Percentiles rank a stretch among this genome's conserved stretches.
These are phyloP conservation scores for Chlorella ohadii DNA, from an alignment of 139 green algal genomes.

Conservation along the genomic window DNA sequence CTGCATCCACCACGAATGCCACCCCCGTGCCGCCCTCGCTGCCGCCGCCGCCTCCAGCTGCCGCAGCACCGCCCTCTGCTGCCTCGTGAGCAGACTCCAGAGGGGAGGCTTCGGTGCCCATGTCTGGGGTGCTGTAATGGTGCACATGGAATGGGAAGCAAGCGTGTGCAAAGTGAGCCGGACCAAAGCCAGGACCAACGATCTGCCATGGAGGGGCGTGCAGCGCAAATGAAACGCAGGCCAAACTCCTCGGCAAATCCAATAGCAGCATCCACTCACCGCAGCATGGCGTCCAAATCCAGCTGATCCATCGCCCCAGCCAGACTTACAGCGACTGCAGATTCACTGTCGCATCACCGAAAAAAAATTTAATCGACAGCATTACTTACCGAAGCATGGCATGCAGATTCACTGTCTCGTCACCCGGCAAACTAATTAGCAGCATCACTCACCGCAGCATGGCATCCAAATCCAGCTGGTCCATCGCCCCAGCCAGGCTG, in stretches of 20 bases:
- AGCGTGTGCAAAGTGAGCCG: too few species aligned
- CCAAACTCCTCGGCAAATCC: too few species aligned
- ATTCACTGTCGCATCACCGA: too few species aligned
- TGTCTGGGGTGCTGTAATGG: not conserved
- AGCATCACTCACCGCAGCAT: slow-evolving; percentile 16
- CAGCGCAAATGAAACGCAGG: too few species aligned
- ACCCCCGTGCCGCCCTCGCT: slow-evolving; percentile 50
- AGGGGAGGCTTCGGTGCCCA: not conserved
- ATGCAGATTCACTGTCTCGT: slow-evolving; percentile 36
- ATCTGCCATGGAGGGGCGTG: too few species aligned
- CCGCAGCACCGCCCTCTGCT: too few species aligned
- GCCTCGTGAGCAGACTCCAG: not conserved
- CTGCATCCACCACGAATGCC: slow-evolving; percentile 91
- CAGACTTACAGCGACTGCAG: too few species aligned
- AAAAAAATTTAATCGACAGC: too few species aligned
- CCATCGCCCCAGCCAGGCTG: not conserved
- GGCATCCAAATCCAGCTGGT: not conserved
- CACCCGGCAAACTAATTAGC: not conserved
- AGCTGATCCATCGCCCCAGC: not conserved
- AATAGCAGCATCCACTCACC: not conserved
- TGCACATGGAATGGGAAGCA: too few species aligned
- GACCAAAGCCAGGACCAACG: too few species aligned
- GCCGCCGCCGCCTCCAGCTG: not conserved
- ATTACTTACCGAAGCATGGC: slow-evolving; percentile 1
- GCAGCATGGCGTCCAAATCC: slow-evolving; percentile 12